Evolutionary conservation across 1,284 basidiomycete genomes (phyloP).

Genomic region (Sporisorium reilianum): DNA sequence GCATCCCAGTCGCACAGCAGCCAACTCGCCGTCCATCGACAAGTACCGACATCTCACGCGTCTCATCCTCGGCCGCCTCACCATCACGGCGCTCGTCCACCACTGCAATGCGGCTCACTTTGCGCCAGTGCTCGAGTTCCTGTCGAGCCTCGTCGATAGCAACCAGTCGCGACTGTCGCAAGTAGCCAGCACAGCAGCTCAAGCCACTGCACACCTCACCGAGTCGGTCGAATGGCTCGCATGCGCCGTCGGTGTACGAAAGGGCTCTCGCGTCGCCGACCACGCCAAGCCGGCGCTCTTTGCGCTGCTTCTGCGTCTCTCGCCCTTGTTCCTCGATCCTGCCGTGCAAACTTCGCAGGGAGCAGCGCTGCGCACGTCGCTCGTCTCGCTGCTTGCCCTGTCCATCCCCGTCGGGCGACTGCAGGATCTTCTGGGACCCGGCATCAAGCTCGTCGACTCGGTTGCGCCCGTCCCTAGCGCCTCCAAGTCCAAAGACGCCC

Average conservation of each 20-base stretch:
- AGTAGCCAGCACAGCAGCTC: neutral
- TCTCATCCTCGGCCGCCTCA: slow-evolving; percentile 45
- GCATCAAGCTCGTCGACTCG: slow-evolving; percentile 57
- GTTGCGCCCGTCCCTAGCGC: slow-evolving; percentile 38
- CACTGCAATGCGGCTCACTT: slow-evolving; percentile 56
- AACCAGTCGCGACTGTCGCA: slow-evolving; percentile 19
- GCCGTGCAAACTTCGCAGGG: slow-evolving; percentile 22
- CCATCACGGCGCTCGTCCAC: slow-evolving; percentile 64
- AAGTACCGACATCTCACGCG: slow-evolving; percentile 42
- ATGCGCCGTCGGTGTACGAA: slow-evolving; percentile 58
- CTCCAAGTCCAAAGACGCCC: slow-evolving; percentile 16
- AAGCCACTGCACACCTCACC: slow-evolving; percentile 25
- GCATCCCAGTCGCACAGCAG: slow-evolving; percentile 8
- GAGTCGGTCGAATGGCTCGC: slow-evolving; percentile 58
- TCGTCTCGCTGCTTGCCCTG: slow-evolving; percentile 54
- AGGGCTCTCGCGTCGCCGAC: slow-evolving; percentile 62
- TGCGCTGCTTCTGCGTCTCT: slow-evolving; percentile 43
- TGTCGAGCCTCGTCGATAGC: slow-evolving; percentile 40
- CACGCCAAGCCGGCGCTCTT: slow-evolving; percentile 53
- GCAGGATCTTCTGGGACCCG: slow-evolving; percentile 63
- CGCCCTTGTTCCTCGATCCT: slow-evolving; percentile 31
- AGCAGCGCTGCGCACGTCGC: slow-evolving; percentile 30
- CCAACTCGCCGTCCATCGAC: slow-evolving; percentile 17
- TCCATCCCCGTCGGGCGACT: slow-evolving; percentile 60
- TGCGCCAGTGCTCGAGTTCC: slow-evolving; percentile 46